Evolutionary conservation across 805 yeast species (phyloP).

Genomic region (Saccharomycopsis sp.): DNA sequence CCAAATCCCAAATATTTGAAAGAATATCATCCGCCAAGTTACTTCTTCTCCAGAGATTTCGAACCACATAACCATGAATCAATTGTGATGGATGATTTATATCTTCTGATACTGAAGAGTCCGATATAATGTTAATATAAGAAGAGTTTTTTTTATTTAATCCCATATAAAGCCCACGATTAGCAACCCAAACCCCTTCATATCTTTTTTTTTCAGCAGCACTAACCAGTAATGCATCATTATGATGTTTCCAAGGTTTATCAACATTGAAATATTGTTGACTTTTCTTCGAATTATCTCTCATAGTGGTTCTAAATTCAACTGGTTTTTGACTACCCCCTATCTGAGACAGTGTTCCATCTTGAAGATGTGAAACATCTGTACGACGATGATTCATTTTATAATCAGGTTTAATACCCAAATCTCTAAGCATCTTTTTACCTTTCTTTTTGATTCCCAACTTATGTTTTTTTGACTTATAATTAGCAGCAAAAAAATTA

Average conservation of each 20-base stretch:
- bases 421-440: constrained; percentile 15
- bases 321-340: constrained; percentile 10
- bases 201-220: constrained; percentile 75
- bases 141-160: constrained; percentile 17
- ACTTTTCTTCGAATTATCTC: constrained; percentile 19
- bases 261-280: constrained; percentile 60
- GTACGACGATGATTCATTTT: constrained; percentile 20
- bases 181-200: constrained; percentile 91
- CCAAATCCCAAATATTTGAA: constrained; percentile 59
- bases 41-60: constrained; percentile 74
- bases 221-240: constrained; percentile 39
- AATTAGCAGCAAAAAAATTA: constrained; percentile 2
- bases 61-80: constrained; percentile 38
- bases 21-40: constrained; percentile 54
- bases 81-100: constrained; percentile 14
- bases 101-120: constrained; percentile 3
- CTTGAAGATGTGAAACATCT: constrained; percentile 1
- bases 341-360: not conserved
- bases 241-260: constrained; percentile 90
- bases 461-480: constrained; percentile 5
- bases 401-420: constrained; percentile 7
- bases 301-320: constrained; percentile 16
- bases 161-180: constrained; percentile 54
- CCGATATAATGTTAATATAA: constrained; percentile 10
- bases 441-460: constrained; percentile 13